Percentiles rank a stretch among this genome's conserved stretches.
phyloP scores from a whole-genome alignment of 306 rosid genomes.

The Cercis canadensis region DNA sequence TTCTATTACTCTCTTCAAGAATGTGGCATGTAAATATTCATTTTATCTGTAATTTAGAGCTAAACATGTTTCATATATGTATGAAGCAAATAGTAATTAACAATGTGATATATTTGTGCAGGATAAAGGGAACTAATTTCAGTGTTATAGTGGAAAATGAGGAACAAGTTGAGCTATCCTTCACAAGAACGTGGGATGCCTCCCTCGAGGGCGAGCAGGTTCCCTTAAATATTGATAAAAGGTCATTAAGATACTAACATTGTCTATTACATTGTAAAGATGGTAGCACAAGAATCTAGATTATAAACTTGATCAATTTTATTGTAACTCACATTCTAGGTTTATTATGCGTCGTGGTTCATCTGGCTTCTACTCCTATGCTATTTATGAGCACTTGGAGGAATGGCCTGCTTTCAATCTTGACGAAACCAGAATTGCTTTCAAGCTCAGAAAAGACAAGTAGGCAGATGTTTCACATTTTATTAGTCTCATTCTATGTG shows the following conservation, averaged over 20 bases:
- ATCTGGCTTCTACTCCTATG: conserved; percentile 90
- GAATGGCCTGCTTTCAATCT: conserved; percentile 87
- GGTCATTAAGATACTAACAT: conserved; percentile 48
- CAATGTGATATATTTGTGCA: conserved; percentile 39
- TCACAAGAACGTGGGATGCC: conserved; percentile 76
- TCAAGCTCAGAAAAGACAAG: conserved; percentile 97
- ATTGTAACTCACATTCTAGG: conserved; percentile 45
- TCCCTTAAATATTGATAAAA: conserved; percentile 86
- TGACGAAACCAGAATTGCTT: conserved; percentile 85
- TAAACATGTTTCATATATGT: neutral
- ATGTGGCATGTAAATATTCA: neutral
- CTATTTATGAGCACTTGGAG: conserved; percentile 78
- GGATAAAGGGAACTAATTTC: conserved; percentile 69
- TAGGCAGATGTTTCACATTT: conserved; percentile 27
- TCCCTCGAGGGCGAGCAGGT: conserved; percentile 60
- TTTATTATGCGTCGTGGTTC: conserved; percentile 80
- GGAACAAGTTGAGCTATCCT: conserved; percentile 86
- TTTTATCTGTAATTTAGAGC: neutral
- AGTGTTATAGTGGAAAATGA: conserved; percentile 70
- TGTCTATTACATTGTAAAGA: conserved; percentile 5
- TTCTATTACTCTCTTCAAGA: neutral
- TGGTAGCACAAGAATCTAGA: neutral
- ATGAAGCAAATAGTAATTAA: neutral
- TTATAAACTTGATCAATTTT: neutral
- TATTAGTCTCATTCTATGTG: neutral